Conservation (phyloP, 2,329 filamentous ascomycete genomes). For the Aspergillus puulaauensis region DNA sequence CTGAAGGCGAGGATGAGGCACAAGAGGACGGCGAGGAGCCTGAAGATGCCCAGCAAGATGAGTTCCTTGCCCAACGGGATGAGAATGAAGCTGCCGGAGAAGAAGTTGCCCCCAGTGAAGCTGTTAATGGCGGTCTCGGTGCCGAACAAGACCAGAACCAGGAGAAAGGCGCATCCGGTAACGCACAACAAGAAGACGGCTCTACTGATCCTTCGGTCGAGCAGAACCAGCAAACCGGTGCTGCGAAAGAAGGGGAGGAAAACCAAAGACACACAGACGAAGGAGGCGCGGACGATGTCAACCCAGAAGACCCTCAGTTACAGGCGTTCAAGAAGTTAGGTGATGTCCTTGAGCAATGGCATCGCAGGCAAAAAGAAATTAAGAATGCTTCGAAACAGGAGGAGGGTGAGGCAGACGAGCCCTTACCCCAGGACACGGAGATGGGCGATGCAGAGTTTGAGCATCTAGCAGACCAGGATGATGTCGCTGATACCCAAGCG, state of each 20-base stretch:
- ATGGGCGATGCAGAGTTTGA: conserved; percentile 84
- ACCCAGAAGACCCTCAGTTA: conserved; percentile 44
- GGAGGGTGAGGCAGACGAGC: conserved; percentile 48
- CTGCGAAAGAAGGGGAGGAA: conserved; percentile 42
- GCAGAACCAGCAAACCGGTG: conserved; percentile 45
- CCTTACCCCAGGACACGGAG: conserved; percentile 63
- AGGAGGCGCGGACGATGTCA: conserved; percentile 37
- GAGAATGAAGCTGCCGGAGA: conserved; percentile 54
- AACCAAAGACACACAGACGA: conserved; percentile 36
- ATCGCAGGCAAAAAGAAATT: conserved; percentile 84
- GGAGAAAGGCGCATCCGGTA: conserved; percentile 48
- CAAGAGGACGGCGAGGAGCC: conserved; percentile 41
- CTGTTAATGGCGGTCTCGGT: conserved; percentile 39
- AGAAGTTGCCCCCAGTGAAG: conserved; percentile 50
- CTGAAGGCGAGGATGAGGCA: conserved; percentile 49
- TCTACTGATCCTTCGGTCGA: conserved; percentile 48
- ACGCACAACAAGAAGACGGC: conserved; percentile 43
- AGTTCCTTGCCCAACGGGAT: conserved; percentile 48
- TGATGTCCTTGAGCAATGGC: conserved; percentile 89
- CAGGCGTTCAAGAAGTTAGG: conserved; percentile 93
- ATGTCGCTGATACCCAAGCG: conserved; percentile 82
- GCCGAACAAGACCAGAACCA: conserved; percentile 43
- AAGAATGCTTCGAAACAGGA: conserved; percentile 57
- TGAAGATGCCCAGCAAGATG: conserved; percentile 54
- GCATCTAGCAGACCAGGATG: conserved; percentile 82